A percentile compares a stretch with the other conserved stretches of the same genome.
These are phyloP conservation scores for Ceratocystis colombiana DNA, from an alignment of 2,329 filamentous ascomycete genomes.

Conservation along the genomic window DNA sequence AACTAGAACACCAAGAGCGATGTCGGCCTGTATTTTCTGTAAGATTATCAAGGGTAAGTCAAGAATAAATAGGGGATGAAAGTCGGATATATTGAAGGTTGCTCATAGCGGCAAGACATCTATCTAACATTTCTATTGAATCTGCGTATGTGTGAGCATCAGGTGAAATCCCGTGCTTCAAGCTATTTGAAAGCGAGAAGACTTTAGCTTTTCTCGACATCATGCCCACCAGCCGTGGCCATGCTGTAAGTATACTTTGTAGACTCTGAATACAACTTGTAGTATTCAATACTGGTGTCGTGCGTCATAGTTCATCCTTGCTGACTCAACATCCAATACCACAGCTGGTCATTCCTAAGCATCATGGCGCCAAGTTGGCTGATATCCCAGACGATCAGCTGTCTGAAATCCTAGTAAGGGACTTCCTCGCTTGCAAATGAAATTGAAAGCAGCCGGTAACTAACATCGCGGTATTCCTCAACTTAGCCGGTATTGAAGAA, in stretches of 20 bases:
- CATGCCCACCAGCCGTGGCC: slow-evolving; percentile 74
- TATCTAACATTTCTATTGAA: neutral
- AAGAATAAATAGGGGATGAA: neutral
- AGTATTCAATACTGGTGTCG: neutral
- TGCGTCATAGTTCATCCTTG: neutral
- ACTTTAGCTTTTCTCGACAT: slow-evolving; percentile 95
- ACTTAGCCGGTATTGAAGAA: slow-evolving; percentile 70
- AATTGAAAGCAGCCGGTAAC: neutral
- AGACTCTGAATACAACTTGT: neutral
- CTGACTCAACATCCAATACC: neutral
- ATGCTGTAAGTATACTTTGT: slow-evolving; percentile 56
- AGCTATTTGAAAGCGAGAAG: slow-evolving; percentile 90
- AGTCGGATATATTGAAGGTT: neutral
- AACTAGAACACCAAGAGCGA: slow-evolving; percentile 18
- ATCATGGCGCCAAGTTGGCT: slow-evolving; percentile 79
- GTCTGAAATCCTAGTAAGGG: slow-evolving; percentile 60
- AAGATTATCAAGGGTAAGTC: slow-evolving; percentile 81
- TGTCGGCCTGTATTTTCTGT: slow-evolving; percentile 76
- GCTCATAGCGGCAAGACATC: neutral
- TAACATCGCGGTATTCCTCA: neutral
- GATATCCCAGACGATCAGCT: slow-evolving; percentile 90
- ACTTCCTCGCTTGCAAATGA: neutral
- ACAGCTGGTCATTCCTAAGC: slow-evolving; percentile 96
- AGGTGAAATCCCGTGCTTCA: slow-evolving; percentile 95
- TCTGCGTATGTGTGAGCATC: slow-evolving; percentile 12